These are phyloP conservation scores for Oryza nivara DNA, from an alignment of 176 grass and related monocot species.

Conservation along the genomic window DNA sequence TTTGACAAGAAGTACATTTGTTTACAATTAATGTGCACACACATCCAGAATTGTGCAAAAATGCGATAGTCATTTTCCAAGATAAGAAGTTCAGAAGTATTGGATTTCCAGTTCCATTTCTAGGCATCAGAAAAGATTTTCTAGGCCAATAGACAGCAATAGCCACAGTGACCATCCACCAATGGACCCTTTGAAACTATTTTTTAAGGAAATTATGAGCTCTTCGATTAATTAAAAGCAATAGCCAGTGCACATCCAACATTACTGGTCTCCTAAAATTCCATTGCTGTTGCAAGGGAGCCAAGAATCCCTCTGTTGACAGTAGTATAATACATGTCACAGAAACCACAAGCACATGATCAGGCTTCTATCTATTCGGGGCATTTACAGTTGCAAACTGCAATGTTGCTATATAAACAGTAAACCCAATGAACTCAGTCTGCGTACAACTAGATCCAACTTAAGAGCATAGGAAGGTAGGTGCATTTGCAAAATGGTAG, in stretches of 20 bases:
- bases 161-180: neutral
- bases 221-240: neutral
- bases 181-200: slow-evolving; percentile 1
- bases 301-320: neutral
- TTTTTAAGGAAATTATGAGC: neutral
- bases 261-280: neutral
- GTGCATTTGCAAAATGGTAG: slow-evolving; percentile 25
- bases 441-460: neutral
- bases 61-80: neutral
- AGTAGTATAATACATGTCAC: neutral
- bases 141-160: neutral
- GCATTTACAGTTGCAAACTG: slow-evolving; percentile 25
- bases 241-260: no score
- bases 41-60: neutral
- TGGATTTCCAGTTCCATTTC: neutral
- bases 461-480: neutral
- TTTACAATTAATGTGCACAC: slow-evolving; percentile 23
- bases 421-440: neutral
- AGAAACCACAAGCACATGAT: neutral
- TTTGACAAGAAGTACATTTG: slow-evolving; percentile 25
- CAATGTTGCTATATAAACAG: neutral
- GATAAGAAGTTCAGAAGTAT: neutral
- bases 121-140: neutral
- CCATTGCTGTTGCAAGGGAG: neutral
- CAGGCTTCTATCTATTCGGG: neutral